These are phyloP conservation scores for Dioszegia hungarica DNA, from an alignment of 768 basidiomycete genomes.

Conservation along the genomic window DNA sequence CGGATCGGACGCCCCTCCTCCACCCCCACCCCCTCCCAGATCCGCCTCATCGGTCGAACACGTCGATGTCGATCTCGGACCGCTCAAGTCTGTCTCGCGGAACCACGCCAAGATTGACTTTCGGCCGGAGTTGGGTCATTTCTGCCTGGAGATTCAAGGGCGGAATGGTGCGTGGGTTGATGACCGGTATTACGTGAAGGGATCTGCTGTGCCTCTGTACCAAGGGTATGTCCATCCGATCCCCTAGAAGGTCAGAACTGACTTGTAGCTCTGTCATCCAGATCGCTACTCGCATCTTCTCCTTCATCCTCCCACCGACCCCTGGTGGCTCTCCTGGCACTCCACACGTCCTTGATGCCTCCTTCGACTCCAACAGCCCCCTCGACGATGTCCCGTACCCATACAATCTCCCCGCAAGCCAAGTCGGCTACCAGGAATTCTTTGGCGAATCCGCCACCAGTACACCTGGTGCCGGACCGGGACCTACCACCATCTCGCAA, in stretches of 20 bases:
- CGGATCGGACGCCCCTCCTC: background rate
- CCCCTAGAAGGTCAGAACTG: background rate
- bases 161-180: slow-evolving; percentile 98
- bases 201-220: slow-evolving; percentile 74
- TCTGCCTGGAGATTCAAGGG: slow-evolving; percentile 75
- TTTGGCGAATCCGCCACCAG: slow-evolving; percentile 28
- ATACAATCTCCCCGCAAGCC: slow-evolving; percentile 29
- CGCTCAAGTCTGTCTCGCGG: slow-evolving; percentile 94
- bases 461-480: slow-evolving; percentile 27
- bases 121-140: slow-evolving; percentile 39
- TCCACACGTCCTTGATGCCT: slow-evolving; percentile 20
- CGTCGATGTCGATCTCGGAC: slow-evolving; percentile 72
- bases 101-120: slow-evolving; percentile 86
- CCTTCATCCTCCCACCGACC: slow-evolving; percentile 87
- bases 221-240: slow-evolving; percentile 67
- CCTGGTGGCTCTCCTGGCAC: slow-evolving; percentile 28
- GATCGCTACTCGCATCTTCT: slow-evolving; percentile 94
- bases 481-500: slow-evolving; percentile 28
- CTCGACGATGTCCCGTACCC: slow-evolving; percentile 36
- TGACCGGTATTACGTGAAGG: slow-evolving; percentile 87
- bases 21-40: slow-evolving; percentile 31
- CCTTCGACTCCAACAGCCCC: slow-evolving; percentile 7
- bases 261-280: slow-evolving; percentile 50
- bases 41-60: slow-evolving; percentile 26
- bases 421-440: slow-evolving; percentile 37